phyloP scores from a whole-genome alignment of 2,329 filamentous ascomycete genomes.

The Orbilia quercus region DNA sequence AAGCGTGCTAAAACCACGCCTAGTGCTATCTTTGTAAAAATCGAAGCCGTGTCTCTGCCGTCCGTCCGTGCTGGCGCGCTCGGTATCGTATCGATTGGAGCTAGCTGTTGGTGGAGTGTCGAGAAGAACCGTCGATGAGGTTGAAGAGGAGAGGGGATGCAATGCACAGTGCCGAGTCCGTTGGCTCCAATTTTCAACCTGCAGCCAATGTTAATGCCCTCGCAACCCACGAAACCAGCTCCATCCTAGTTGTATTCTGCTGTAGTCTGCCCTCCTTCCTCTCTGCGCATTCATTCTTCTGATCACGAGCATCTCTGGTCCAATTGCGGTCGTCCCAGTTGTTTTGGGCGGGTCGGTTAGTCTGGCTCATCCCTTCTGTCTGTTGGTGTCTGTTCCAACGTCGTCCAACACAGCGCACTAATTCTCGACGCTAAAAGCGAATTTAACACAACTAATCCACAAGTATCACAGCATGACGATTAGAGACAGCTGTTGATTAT shows the following conservation, averaged over 20 bases:
- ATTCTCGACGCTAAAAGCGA: no score
- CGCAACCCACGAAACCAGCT: not conserved
- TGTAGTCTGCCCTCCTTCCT: not conserved
- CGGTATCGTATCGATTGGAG: not conserved
- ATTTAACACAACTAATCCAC: no score
- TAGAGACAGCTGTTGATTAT: not conserved
- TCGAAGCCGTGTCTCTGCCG: no score
- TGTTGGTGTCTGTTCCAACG: slow-evolving; percentile 32
- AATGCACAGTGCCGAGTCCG: not conserved
- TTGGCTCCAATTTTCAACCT: slow-evolving; percentile 25
- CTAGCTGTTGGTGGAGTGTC: not conserved
- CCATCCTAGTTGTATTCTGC: not conserved
- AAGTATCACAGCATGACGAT: not conserved
- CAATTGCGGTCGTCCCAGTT: not conserved
- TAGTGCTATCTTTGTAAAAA: not conserved
- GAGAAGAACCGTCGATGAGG: not conserved
- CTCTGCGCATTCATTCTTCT: no score
- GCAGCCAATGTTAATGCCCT: not conserved
- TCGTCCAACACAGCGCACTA: slow-evolving; percentile 1
- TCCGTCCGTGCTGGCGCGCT: not conserved
- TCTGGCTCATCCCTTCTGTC: not conserved
- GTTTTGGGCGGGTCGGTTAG: not conserved
- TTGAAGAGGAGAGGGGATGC: not conserved
- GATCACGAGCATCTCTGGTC: not conserved
- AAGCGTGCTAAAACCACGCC: not conserved